These are phyloP conservation scores for Cryptosporidium viatorum DNA, from an alignment of 169 alveolate genomes.

Conservation along the genomic window DNA sequence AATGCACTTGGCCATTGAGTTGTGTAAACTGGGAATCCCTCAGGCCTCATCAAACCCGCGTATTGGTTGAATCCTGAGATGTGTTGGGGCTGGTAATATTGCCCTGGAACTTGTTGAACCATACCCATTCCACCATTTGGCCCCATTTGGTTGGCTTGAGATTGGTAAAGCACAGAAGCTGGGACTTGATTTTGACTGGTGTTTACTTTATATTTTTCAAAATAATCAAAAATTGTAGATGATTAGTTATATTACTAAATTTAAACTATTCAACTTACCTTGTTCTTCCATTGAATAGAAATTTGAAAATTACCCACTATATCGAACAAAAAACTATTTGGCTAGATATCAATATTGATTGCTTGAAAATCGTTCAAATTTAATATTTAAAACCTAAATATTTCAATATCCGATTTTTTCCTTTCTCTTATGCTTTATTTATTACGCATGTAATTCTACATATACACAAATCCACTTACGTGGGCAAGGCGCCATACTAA, in stretches of 20 bases:
- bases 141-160: constrained; percentile 55
- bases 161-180: constrained; percentile 68
- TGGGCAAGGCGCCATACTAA: constrained; percentile 57
- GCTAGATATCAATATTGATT: too few species aligned
- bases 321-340: not conserved
- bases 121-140: constrained; percentile 21
- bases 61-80: constrained; percentile 16
- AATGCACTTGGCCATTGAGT: constrained; percentile 76
- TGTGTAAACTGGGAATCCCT: constrained; percentile 61
- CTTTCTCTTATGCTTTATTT: not conserved
- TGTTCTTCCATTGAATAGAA: constrained; percentile 60
- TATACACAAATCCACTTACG: constrained; percentile 58
- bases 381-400: not conserved
- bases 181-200: constrained; percentile 41
- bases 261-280: constrained; percentile 16
- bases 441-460: constrained; percentile 9
- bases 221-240: constrained; percentile 5
- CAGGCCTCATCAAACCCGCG: constrained; percentile 55
- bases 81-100: constrained; percentile 41
- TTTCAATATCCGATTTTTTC: not conserved
- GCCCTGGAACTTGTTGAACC: constrained; percentile 59
- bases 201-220: constrained; percentile 1
- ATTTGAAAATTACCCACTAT: not conserved
- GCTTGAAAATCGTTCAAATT: not conserved
- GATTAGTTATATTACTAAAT: not conserved